These are phyloP conservation scores for Rhododendron ovatum DNA, from an alignment of 148 eudicot genomes.

Conservation along the genomic window DNA sequence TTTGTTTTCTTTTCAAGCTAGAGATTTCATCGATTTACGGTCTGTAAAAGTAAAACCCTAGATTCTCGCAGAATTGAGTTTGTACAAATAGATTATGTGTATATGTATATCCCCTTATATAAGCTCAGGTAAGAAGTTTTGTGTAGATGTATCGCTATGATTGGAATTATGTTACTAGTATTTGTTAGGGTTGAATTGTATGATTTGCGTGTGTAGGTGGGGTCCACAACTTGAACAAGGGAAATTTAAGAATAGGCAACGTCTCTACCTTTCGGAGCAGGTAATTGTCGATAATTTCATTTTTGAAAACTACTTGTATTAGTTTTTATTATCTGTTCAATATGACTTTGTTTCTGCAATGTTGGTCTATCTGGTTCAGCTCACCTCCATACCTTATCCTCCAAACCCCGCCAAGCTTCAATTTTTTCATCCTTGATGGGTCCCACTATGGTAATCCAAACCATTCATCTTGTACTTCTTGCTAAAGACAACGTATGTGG, in stretches of 20 bases:
- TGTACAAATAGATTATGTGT: not conserved
- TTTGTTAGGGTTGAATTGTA: not conserved
- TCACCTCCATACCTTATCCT: not conserved
- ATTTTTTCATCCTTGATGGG: not conserved
- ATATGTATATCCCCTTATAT: not conserved
- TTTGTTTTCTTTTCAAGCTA: not conserved
- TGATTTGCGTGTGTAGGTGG: slow-evolving; percentile 49
- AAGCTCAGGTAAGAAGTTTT: not conserved
- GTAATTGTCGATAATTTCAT: slow-evolving; percentile 17
- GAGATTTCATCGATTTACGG: not conserved
- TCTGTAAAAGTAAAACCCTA: not conserved
- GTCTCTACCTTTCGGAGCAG: slow-evolving; percentile 94
- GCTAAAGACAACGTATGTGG: not conserved
- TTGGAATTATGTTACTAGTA: not conserved
- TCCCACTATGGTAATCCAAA: not conserved
- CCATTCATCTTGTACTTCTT: not conserved
- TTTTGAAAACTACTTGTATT: not conserved
- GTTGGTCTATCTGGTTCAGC: not conserved
- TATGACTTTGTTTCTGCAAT: not conserved
- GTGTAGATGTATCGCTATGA: not conserved
- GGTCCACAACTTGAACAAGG: slow-evolving; percentile 81
- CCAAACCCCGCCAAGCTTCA: not conserved
- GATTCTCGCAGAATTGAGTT: not conserved
- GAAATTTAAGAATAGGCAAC: slow-evolving; percentile 66
- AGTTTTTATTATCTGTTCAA: not conserved